Evolutionary conservation across 2,329 filamentous ascomycete genomes (phyloP), one percentile per base, ranked within the genome.

Genomic region (Scleromitrula shiraiana): DNA sequence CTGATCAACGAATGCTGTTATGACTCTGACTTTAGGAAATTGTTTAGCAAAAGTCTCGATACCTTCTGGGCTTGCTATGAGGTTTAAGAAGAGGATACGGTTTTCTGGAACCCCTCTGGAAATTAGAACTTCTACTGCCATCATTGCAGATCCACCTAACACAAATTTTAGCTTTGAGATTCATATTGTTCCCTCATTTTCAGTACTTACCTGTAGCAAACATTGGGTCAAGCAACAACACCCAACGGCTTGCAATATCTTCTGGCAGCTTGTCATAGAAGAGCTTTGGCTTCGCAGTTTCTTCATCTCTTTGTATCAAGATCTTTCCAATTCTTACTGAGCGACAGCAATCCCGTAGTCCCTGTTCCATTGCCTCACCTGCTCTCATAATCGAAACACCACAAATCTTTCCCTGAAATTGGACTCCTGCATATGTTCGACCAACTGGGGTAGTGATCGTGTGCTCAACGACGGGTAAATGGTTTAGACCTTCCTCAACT

Each of bases 301-400:
- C 93, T 68, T 98, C 93, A 60, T 98, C 93, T 49, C 93, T 76
- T 70, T 98, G 93, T 62, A 98, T 98, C 59, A 98, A 73, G 55
- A 98, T 98, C 75, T 98, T 98, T 56, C 93, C 93, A 62, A 98
- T 98, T 54, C 93, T 79, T 41, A 98, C 93, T n/a, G 88, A 95
- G 44, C 93, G 84, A 70, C 93, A 98, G 70, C 93, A 98, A 68
- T 98, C 91, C 51, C 93, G 78, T 52, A 98, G 72, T 2, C 91
- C 93, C 68, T 97, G 89, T 70, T 98, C 93, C 93, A 98, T 98
- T 50, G 91, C 88, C 70, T 98, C 93, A 43, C 93, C 93, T 10
- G 93, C 93, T 55, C 93, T 82, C 93, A 98, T 97, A 61, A 98
- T 98, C 6, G 88, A 95, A 14, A 98, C 93, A 46, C 93, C 93